Evolutionary conservation across 257 asterid species (phyloP), one percentile per base, ranked within the genome.

Genomic region (Gentiana dahurica): DNA sequence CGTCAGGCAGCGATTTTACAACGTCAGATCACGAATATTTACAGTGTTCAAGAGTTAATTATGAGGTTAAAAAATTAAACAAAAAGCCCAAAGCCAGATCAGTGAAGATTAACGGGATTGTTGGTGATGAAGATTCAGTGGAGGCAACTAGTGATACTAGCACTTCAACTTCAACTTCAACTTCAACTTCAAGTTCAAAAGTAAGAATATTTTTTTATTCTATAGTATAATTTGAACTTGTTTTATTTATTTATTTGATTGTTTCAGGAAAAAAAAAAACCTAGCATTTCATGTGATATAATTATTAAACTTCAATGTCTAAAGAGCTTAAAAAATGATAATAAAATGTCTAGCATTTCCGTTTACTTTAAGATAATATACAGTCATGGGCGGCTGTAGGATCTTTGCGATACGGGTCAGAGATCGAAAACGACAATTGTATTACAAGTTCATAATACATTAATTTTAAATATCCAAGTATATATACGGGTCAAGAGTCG

Each of bases 1-100:
- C 77, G 81, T 73, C 77, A 15, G 86, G 68, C 34, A 72, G 78
- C 61, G 84, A 78, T 70, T 75, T 80, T 66, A 78, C 94, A 1
- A 74, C 65, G 36, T 66, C 85, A 5, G 81, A 66, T 24, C 24
- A 24, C 24, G 61, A 65, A 48, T 66, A 65, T 35, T 49, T 44
- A 10, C 57, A 35, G 41, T 13, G 12, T 32, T 41, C 63, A 7
- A 66, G 72, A 55, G 71, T 65, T 61, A 68, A 68, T 51, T 78
- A 74, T 44, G 79, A 65, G 68, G 75, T 56, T 3, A 71, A 66
- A 49, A 7, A 6, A 60, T 60, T 36, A 12, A 65, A 62, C 3
- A 59, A 39, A 54, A 58, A 3, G 12, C 24, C 4, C 13, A 52
- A 74, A 65, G 73, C 65, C 55, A 76, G 8, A 64, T 75, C 39